Conservation (phyloP, 176 grass and related monocot genomes). For the Phyllostachys edulis region DNA sequence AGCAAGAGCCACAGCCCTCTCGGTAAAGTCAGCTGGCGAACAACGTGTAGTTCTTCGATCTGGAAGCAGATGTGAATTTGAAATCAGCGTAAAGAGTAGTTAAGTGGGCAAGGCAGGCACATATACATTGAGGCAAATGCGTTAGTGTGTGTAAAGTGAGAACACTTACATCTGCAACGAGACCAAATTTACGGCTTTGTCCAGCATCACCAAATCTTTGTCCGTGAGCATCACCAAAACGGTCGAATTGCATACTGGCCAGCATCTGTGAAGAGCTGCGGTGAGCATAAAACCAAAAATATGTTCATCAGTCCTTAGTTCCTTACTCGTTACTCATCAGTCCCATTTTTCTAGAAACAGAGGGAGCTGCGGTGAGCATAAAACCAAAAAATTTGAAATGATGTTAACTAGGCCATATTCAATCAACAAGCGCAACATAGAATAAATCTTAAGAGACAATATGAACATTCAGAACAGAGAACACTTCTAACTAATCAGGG, state of each 20-base stretch:
- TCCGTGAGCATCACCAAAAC: too few species aligned
- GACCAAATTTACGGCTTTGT: constrained; percentile 32
- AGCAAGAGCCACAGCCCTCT: constrained; percentile 85
- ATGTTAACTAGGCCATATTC: neutral
- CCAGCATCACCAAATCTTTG: too few species aligned
- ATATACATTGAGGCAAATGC: neutral
- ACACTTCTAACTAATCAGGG: neutral
- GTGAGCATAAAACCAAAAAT: constrained; percentile 9
- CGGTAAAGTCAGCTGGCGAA: constrained; percentile 63
- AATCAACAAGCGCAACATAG: neutral
- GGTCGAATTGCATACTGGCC: constrained; percentile 91
- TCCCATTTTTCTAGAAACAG: neutral
- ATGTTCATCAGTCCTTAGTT: neutral
- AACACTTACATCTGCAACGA: constrained; percentile 44
- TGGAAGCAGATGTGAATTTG: constrained; percentile 14
- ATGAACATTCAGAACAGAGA: neutral
- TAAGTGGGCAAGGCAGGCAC: neutral
- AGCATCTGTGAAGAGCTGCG: constrained; percentile 96
- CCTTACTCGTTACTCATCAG: neutral
- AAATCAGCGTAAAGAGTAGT: neutral
- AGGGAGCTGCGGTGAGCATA: too few species aligned
- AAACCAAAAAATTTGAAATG: too few species aligned
- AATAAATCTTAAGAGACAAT: neutral
- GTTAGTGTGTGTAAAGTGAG: neutral
- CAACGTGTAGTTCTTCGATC: constrained; percentile 70